Evolutionary conservation across 2,329 filamentous ascomycete genomes (phyloP), one percentile per base, ranked within the genome.

Genomic region (Clarireedia hainanense): DNA sequence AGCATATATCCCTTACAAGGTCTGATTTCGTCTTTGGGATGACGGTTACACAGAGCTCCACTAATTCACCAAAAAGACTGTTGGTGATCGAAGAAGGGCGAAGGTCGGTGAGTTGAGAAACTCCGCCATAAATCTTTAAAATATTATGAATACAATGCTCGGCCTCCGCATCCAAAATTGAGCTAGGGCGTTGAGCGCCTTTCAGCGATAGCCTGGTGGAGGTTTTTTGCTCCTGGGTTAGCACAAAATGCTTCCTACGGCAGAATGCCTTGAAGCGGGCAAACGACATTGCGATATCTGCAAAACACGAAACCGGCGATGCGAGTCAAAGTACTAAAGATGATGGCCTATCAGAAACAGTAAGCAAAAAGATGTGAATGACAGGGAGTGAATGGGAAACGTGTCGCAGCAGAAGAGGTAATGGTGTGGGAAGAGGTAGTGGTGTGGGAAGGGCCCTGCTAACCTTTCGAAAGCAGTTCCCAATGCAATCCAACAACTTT

Each of bases 61-160:
- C 73, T 1, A 75, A 64, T 1, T 67, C 63, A 1, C 66, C 68
- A 47, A 76, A 70, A 0, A 72, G 57, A 2, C 17, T 52, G 51
- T 75, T 72, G 47, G 73, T 61, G 23, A 61, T 52, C 0, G 63
- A 51, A 15, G 66, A 63, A 1, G 74, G 73, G 2, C 60, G 57
- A 5, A 75, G 63, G 39, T 60, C 51, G 4, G 52, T 15, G 24
- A 50, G 27, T 43, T 48, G 26, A 17, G 55, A 52, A 34, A 62
- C 42, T 3, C 17, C 15, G 15, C 15, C n/a, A 36, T 61, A 47
- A 6, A 62, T 50, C 6, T 26, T 50, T 4, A 43, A 14, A 14
- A 58, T 53, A 20, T 48, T 47, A 4, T 40, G 23, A 14, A 57
- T 50, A 17, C 49, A 47, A 20, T 39, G n/a, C 39, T 58, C 54